Base-by-base conservation (phyloP, 1,284 basidiomycete species). In the Cystobasidium sp. region DNA sequence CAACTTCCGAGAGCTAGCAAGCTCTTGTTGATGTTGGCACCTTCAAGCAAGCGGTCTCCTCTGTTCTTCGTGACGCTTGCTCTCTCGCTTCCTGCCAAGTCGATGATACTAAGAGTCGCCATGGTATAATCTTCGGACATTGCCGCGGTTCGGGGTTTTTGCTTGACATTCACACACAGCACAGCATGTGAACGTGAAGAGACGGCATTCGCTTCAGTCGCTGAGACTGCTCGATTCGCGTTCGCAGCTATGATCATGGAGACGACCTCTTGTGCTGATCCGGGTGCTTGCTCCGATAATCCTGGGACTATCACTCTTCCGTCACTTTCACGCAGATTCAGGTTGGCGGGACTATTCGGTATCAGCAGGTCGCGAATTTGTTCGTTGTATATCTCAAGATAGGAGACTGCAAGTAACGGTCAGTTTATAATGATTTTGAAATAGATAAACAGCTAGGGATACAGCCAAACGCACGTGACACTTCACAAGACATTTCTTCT, bases 301-400 rank as follows among this genome's bases (percentile, higher is more conserved):
- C 91, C 90, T 16, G 91, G 87, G 16, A 97, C 92, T 77, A 93
- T 94, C 76, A 97, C 93, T 22, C 82, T 79, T 64, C 84, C 84
- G 16, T 89, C 87, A 84, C 94, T 93, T 83, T 97, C 94, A 41
- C 95, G 89, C 71, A 97, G 91, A 75, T 71, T 90, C 87, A 62
- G 90, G 88, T 76, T 78, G 75, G 84, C 83, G 39, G 87, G 84
- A 31, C 86, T 85, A n/a, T 88, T 87, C 14, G 89, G 84, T 0
- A 89, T 84, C 55, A 98, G 88, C 20, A 98, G 88, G 82, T 98
- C 95, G n/a, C 93, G 91, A 78, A 97, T 97, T 81, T 93, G 92
- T 83, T 98, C 95, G 81, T 97, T 97, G 86, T 97, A 97, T 68
- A 98, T 96, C 83, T 98, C 95, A 74, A 97, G 88, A 83, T 97